Evolutionary conservation across 1,139 yeast genomes (phyloP), one percentile per base, ranked within the genome.

Genomic region (Taphrina wiesneri): DNA sequence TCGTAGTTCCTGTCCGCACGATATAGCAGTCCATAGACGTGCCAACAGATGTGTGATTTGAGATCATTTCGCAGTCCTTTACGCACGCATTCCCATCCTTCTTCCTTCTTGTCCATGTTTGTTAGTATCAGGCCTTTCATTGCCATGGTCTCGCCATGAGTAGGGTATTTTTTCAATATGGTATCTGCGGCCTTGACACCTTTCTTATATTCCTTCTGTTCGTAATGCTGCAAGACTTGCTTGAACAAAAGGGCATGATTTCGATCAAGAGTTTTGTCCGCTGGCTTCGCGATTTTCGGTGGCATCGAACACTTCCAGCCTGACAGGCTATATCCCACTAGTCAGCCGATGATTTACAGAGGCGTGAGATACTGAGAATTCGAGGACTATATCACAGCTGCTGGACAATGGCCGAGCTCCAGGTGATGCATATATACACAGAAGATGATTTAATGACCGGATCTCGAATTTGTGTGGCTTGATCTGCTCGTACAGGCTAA

Each of bases 11-110:
- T 86, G 56, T 83, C 81, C 34, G 86, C 81, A 68, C 96, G 82
- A 77, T 88, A 87, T 74, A 87, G 88, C 67, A 93, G 85, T 9
- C 97, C 99, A 15, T 90, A 82, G 72, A 95, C 84, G 74, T 95
- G 98, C 78, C 91, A 83, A 36, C 89, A 88, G 63, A 91, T 83
- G 68, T 90, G 87, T 71, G 86, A 81, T 69, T 78, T 76, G 23
- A 75, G 71, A 54, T 84, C 87, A 72, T 85, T 85, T 45, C 80
- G 78, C 28, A 85, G 71, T 0, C 96, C 96, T 72, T 83, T 84
- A 57, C 78, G 72, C 63, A 91, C 83, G 71, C 85, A 85, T 0
- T 81, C 75, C 66, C 81, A 85, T 0, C 93, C 93, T 68, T 90
- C 96, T 1, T 79, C 80, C 69, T 79, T 81, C 74, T 84, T 85